Evolutionary conservation across 2,329 filamentous ascomycete species (phyloP), one percentile per base, ranked within the genome.

Genomic region (Colletotrichum tofieldiae): DNA sequence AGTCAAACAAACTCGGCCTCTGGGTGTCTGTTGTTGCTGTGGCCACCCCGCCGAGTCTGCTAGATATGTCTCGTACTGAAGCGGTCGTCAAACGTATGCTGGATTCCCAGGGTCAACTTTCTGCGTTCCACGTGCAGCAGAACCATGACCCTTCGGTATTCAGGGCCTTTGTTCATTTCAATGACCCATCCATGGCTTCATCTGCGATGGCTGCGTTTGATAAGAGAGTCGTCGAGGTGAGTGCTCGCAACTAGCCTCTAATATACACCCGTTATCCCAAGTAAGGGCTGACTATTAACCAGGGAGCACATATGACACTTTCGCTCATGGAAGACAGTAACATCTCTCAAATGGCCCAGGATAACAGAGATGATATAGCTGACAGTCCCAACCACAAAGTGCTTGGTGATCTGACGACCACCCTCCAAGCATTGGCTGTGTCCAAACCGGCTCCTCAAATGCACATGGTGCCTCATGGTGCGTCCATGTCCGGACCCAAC

Each of bases 191-290:
- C 1, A 58, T 39, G 12, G 66, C 71, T 29, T 45, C 43, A 18
- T 49, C 69, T 1, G 67, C 68, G 16, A 65, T 72, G 14, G 41
- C 49, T 52, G 23, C 23, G 18, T 55, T 73, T 23, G 67, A 70
- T 37, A 72, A 73, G 39, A 55, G 41, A 39, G 45, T 63, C 20
- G 54, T 74, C 54, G 67, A 75, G 51, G 73, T 72, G 35, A 41
- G 65, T 37, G 14, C 5, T 8, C 4, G 6, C 23, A n/a, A 16
- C 26, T n/a, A 18, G n/a, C 23, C 11, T 23, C 20, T 7, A 2
- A 23, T 26, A 41, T 8, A 39, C 23, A 6, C 16, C 16, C 2
- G 9, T 23, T 12, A 18, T 32, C 12, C 14, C 14, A 14, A 39
- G 18, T 7, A 23, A n/a, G 43, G 4, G n/a, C 59, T 72, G 18